These are phyloP conservation scores for Peronospora belbahrii DNA, from an alignment of 352 stramenopile species.

Conservation along the genomic window DNA sequence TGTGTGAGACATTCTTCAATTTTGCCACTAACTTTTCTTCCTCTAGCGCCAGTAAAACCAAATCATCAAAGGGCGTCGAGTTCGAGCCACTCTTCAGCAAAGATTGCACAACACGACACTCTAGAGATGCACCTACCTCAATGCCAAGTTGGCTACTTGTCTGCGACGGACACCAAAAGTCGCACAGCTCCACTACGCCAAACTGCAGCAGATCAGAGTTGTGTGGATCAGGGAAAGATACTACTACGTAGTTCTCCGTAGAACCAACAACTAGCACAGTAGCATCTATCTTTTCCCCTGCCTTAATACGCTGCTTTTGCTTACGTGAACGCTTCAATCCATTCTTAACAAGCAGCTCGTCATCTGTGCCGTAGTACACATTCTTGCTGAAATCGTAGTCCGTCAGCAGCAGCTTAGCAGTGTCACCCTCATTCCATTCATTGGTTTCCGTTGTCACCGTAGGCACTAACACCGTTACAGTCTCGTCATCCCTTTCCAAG, in stretches of 20 bases:
- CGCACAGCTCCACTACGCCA: slow-evolving; percentile 58
- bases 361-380: slow-evolving; percentile 58
- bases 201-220: slow-evolving; percentile 29
- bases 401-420: slow-evolving; percentile 66
- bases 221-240: slow-evolving; percentile 46
- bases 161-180: slow-evolving; percentile 72
- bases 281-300: slow-evolving; percentile 34
- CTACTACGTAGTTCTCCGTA: slow-evolving; percentile 56
- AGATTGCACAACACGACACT: slow-evolving; percentile 39
- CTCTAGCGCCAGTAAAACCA: slow-evolving; percentile 55
- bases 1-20: slow-evolving; percentile 23
- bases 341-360: slow-evolving; percentile 42
- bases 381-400: slow-evolving; percentile 86
- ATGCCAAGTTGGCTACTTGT: slow-evolving; percentile 45
- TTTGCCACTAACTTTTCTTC: slow-evolving; percentile 42
- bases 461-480: slow-evolving; percentile 63
- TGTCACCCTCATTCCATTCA: slow-evolving; percentile 50
- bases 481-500: slow-evolving; percentile 55
- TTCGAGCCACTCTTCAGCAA: slow-evolving; percentile 32
- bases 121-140: slow-evolving; percentile 34
- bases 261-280: slow-evolving; percentile 46
- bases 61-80: slow-evolving; percentile 67
- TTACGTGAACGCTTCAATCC: slow-evolving; percentile 67
- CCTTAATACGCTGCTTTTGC: slow-evolving; percentile 51
- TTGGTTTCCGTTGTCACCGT: slow-evolving; percentile 27